Evolutionary conservation across 345 rosid species (phyloP), one percentile per base, ranked within the genome.

Genomic region (Pistacia vera): DNA sequence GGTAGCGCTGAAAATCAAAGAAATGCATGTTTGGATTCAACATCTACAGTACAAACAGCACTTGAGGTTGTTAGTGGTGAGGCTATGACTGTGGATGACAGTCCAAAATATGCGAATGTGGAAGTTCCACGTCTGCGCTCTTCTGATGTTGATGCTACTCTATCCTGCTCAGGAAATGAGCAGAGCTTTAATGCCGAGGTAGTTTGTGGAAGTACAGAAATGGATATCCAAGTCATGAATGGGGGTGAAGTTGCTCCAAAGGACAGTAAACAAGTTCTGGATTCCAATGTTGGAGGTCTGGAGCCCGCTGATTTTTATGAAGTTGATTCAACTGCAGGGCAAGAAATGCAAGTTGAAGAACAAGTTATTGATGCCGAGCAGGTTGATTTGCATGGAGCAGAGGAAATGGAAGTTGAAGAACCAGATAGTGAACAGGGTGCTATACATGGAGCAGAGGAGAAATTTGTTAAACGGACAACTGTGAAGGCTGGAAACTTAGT

Each of bases 391-490:
- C 84, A 67, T 30, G 84, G 74, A 56, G 74, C 58, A 72, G 75
- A 72, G 73, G 88, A 83, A 66, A 85, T 76, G 79, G 89, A 83
- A 79, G 74, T 71, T 59, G 90, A 83, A 68, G 87, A 81, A 60
- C 85, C 52, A 54, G 82, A 71, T 62, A 68, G 66, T 36, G 81
- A 82, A 57, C 70, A 63, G 8, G 46, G 46, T 41, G 8, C 0
- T 41, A 41, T 11, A 38, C 63, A 41, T 63, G 35, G 46, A 41
- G 46, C 25, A 4, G 81, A 77, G 69, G 82, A 82, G 9, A 79
- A 81, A 63, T 71, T 63, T 72, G 65, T 63, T 63, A 80, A 68
- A 69, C 33, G 12, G 61, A 36, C 63, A 75, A 71, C 25, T 59
- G 22, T 51, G 63, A 72, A 49, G 62, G 41, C 67, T 18, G 84